Evolutionary conservation across 2,329 filamentous ascomycete species (phyloP).

Genomic region (Beauveria brongniartii): DNA sequence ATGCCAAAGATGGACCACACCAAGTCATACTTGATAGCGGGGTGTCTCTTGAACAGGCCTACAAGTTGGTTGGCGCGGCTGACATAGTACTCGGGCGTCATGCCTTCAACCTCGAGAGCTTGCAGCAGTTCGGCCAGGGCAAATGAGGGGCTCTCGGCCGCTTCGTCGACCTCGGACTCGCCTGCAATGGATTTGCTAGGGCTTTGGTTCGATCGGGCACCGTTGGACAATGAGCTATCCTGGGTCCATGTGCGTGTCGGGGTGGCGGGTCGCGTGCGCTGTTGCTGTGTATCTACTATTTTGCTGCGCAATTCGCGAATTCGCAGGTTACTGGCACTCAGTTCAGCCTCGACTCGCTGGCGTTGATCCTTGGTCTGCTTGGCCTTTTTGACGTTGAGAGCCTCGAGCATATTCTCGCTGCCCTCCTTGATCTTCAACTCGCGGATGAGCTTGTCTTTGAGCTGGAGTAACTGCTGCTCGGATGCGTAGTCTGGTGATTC

Average conservation of each 20-base stretch:
- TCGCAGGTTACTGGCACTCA: conserved; percentile 75
- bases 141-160: conserved; percentile 81
- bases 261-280: conserved; percentile 37
- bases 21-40: conserved; percentile 90
- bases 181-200: conserved; percentile 44
- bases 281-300: conserved; percentile 52
- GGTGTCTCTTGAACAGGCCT: conserved; percentile 90
- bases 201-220: conserved; percentile 50
- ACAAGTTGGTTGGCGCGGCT: conserved; percentile 85
- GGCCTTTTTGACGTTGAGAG: conserved; percentile 85
- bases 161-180: conserved; percentile 58
- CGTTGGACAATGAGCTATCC: conserved; percentile 38
- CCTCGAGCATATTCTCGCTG: conserved; percentile 95
- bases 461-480: conserved; percentile 65
- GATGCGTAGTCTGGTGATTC: conserved; percentile 42
- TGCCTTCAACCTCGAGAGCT: conserved; percentile 76
- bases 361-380: conserved; percentile 90
- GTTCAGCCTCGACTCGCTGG: conserved; percentile 72
- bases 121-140: conserved; percentile 84
- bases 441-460: conserved; percentile 82
- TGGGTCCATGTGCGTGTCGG: conserved; percentile 44
- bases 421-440: conserved; percentile 98
- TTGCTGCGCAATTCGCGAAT: conserved; percentile 53
- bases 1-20: conserved; percentile 93
- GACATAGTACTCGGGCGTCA: conserved; percentile 92